phyloP scores from a whole-genome alignment of 2,329 filamentous ascomycete species.

The Talaromyces sp. region DNA sequence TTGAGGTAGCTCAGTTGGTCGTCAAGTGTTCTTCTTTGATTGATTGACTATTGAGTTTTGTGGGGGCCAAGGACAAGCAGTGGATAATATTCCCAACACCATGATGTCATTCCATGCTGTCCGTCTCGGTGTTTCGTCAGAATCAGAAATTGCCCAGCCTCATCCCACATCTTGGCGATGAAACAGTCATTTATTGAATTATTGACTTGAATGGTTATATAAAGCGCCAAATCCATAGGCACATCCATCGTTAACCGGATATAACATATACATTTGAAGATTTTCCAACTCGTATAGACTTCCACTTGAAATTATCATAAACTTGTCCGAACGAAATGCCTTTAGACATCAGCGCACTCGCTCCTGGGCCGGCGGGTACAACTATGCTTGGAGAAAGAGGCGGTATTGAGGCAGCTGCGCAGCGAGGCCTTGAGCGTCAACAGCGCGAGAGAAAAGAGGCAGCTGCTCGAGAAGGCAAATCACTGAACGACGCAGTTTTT shows the following conservation, averaged over 20 bases:
- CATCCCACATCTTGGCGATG: neutral
- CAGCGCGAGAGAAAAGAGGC: constrained; percentile 3
- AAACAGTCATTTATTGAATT: neutral
- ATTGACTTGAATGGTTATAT: neutral
- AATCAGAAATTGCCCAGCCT: neutral
- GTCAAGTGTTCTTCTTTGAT: neutral
- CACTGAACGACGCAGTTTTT: constrained; percentile 4
- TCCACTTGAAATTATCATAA: neutral
- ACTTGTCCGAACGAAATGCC: neutral
- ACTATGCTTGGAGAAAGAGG: constrained; percentile 13
- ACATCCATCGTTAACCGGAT: neutral
- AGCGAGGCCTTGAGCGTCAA: constrained; percentile 1
- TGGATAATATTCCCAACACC: neutral
- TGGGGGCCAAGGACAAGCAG: neutral
- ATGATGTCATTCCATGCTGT: neutral
- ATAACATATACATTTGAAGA: too few species aligned
- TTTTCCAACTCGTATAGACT: neutral
- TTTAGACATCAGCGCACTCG: neutral
- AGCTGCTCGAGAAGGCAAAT: neutral
- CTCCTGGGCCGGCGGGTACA: constrained; percentile 4
- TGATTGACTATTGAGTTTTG: neutral
- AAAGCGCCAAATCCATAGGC: neutral
- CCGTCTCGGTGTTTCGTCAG: neutral
- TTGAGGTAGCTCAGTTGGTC: neutral
- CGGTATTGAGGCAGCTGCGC: constrained; percentile 8